A percentile compares a stretch with the other conserved stretches of the same genome.
Evolutionary conservation across 2,329 filamentous ascomycete genomes (phyloP).

Genomic region (Pseudogymnoascus sp.): DNA sequence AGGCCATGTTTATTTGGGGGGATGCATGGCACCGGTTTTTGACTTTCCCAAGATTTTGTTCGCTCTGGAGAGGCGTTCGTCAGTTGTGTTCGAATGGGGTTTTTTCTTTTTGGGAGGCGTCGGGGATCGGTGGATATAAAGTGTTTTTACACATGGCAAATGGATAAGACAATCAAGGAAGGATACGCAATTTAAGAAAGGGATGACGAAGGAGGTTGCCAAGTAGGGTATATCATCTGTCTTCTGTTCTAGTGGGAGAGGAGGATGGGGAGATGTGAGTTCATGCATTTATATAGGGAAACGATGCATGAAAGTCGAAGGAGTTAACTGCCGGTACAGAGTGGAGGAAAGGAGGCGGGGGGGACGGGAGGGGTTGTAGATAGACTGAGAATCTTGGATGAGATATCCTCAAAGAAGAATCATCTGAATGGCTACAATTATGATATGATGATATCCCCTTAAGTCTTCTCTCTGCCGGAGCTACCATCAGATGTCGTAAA

Average conservation of each 20-base stretch:
- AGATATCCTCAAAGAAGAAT: background rate
- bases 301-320: background rate
- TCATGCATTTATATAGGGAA: background rate
- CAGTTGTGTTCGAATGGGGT: background rate
- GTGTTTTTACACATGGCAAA: conserved; percentile 3
- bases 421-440: background rate
- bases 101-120: background rate
- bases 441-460: background rate
- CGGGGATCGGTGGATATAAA: background rate
- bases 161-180: background rate
- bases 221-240: background rate
- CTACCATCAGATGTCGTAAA: background rate
- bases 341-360: background rate
- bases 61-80: background rate
- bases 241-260: background rate
- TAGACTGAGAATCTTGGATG: background rate
- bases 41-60: background rate
- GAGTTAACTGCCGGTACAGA: background rate
- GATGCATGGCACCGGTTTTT: background rate
- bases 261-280: background rate
- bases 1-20: background rate
- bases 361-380: background rate
- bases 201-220: background rate
- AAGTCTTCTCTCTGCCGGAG: too few species aligned
- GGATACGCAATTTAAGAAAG: background rate